A percentile compares a stretch with the other conserved stretches of the same genome.
Evolutionary conservation across 2,329 filamentous ascomycete species (phyloP).

Genomic region (Fusarium continuum): DNA sequence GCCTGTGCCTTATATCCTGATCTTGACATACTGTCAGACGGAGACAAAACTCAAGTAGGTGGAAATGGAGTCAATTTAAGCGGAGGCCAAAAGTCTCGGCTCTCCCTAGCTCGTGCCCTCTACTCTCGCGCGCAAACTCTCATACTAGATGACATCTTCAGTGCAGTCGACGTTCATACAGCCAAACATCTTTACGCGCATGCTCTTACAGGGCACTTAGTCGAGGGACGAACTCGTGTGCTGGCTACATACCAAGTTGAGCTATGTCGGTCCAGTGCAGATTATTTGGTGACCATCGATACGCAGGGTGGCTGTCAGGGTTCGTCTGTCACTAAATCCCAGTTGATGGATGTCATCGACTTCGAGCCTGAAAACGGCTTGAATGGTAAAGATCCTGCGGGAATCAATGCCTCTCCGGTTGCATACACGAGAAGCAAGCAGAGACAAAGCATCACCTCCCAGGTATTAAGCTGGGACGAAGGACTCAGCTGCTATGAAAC

Average conservation of each 20-base stretch:
- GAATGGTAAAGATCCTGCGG: no score
- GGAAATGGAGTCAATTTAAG: constrained; percentile 85
- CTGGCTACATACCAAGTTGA: constrained; percentile 84
- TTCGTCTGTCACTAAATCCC: no score
- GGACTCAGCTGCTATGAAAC: no score
- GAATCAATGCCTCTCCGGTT: no score
- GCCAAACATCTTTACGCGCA: constrained; percentile 80
- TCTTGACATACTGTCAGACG: constrained; percentile 75
- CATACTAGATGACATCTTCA: constrained; percentile 84
- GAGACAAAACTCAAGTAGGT: constrained; percentile 81
- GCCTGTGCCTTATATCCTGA: constrained; percentile 80
- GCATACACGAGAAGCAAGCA: no score
- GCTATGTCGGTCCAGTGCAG: constrained; percentile 74
- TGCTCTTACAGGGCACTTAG: constrained; percentile 75
- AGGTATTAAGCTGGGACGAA: no score
- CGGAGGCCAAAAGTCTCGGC: constrained; percentile 83
- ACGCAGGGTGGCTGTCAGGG: no score
- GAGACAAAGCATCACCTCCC: no score
- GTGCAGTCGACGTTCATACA: constrained; percentile 80
- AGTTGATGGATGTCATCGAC: no score
- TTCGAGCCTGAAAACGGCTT: no score
- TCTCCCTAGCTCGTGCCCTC: constrained; percentile 79
- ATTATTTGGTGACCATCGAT: constrained; percentile 76
- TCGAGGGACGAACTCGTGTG: constrained; percentile 74
- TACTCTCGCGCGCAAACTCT: constrained; percentile 81